Percentiles rank a stretch among this genome's conserved stretches.
phyloP scores from a whole-genome alignment of 352 stramenopile genomes.

The Globisporangium perplexum region DNA sequence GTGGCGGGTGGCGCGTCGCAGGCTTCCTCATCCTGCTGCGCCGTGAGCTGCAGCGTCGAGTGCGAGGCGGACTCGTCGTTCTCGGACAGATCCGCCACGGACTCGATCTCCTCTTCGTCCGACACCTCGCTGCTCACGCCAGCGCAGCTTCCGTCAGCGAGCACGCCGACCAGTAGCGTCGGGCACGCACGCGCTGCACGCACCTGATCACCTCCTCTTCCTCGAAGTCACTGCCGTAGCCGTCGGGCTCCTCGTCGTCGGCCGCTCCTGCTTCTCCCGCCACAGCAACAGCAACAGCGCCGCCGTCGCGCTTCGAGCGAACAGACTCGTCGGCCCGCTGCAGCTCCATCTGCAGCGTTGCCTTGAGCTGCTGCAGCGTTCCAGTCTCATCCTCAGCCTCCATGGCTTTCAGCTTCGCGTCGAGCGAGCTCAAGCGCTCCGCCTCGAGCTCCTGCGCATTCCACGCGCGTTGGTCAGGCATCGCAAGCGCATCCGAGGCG shows the following conservation, averaged over 20 bases:
- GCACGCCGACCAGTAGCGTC: background rate
- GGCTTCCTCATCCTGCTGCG: background rate
- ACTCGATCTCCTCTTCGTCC: constrained; percentile 19
- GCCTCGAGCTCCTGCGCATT: constrained; percentile 36
- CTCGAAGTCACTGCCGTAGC: constrained; percentile 83
- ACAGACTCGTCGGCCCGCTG: constrained; percentile 37
- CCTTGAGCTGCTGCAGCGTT: constrained; percentile 73
- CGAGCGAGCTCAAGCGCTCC: constrained; percentile 50
- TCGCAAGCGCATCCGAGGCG: background rate
- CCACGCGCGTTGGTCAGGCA: background rate
- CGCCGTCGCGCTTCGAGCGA: constrained; percentile 13
- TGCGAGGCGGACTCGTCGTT: constrained; percentile 23
- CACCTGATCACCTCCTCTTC: constrained; percentile 77
- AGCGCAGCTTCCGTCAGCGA: background rate
- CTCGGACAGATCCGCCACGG: constrained; percentile 47
- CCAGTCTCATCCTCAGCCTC: constrained; percentile 78
- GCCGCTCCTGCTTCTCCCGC: background rate
- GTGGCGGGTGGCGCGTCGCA: constrained; percentile 1
- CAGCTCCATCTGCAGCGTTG: constrained; percentile 51
- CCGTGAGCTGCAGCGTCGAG: constrained; percentile 3
- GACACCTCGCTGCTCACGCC: constrained; percentile 8
- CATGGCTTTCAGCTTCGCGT: constrained; percentile 81
- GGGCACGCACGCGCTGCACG: background rate
- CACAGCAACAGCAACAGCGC: background rate
- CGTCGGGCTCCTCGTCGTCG: constrained; percentile 32